These are phyloP conservation scores for Cladosporium sp. DNA, from an alignment of 2,329 filamentous ascomycete species.

Conservation along the genomic window DNA sequence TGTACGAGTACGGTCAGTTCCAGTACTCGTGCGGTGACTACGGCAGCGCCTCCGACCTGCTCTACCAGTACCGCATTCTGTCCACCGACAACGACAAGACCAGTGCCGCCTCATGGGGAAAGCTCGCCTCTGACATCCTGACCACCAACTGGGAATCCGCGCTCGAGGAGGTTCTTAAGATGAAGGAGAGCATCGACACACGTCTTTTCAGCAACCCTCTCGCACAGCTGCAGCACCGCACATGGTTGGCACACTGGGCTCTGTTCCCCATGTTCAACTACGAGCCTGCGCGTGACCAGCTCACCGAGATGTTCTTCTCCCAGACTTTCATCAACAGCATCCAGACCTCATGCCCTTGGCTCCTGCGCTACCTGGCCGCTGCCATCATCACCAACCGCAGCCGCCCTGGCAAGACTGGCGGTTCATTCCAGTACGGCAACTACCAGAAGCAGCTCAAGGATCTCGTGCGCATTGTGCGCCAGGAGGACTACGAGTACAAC, in stretches of 20 bases:
- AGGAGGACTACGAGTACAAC: constrained; percentile 96
- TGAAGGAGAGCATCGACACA: constrained; percentile 89
- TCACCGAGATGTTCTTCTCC: constrained; percentile 97
- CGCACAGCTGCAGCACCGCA: constrained; percentile 92
- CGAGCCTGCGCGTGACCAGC: constrained; percentile 82
- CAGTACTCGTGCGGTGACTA: constrained; percentile 98
- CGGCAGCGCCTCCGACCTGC: constrained; percentile 80
- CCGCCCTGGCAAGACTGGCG: constrained; percentile 80
- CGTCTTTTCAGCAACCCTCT: constrained; percentile 95
- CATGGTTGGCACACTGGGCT: constrained; percentile 97
- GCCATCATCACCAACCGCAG: constrained; percentile 87
- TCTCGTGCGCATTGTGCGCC: constrained; percentile 88
- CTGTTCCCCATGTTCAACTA: constrained; percentile 99
- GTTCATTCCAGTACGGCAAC: constrained; percentile 86
- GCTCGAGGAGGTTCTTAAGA: constrained; percentile 86
- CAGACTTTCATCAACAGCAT: constrained; percentile 99
- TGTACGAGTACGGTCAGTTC: constrained; percentile 95
- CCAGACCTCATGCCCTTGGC: constrained; percentile 96
- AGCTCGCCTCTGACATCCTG: constrained; percentile 93
- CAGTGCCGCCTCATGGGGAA: constrained; percentile 93
- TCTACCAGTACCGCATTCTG: constrained; percentile 97
- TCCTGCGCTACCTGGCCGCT: constrained; percentile 88
- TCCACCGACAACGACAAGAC: constrained; percentile 99
- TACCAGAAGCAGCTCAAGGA: constrained; percentile 99
- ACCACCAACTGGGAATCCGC: constrained; percentile 93